Percentiles rank a stretch among this genome's conserved stretches.
Conservation (phyloP, 2,329 filamentous ascomycete species). For the Simplicillium sp. region DNA sequence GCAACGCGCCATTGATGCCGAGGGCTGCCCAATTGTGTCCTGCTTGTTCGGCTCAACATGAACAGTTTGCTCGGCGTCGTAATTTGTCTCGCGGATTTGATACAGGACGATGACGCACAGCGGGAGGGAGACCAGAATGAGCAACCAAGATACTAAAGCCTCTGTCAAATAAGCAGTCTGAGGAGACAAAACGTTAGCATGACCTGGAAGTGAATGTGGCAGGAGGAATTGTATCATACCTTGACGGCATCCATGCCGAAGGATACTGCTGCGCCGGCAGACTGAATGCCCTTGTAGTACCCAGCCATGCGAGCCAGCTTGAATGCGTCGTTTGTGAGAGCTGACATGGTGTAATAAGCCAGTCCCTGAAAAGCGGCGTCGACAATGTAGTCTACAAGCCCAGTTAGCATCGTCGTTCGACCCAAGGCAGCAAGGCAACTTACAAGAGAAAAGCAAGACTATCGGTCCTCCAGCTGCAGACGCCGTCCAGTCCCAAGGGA, state of each 20-base stretch:
- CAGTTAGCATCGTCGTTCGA: slow-evolving; percentile 55
- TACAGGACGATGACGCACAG: too few species aligned
- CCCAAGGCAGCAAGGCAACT: slow-evolving; percentile 50
- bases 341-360: slow-evolving; percentile 65
- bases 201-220: too few species aligned
- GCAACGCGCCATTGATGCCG: too few species aligned
- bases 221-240: slow-evolving; percentile 7
- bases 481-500: slow-evolving; percentile 17
- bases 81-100: too few species aligned
- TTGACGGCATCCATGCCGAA: slow-evolving; percentile 24
- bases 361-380: slow-evolving; percentile 34
- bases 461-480: slow-evolving; percentile 14
- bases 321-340: slow-evolving; percentile 63
- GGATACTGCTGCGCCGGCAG: slow-evolving; percentile 54
- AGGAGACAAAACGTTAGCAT: too few species aligned
- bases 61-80: too few species aligned
- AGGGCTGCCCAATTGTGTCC: too few species aligned
- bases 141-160: too few species aligned
- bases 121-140: too few species aligned
- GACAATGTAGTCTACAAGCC: slow-evolving; percentile 31
- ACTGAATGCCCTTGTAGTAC: slow-evolving; percentile 77
- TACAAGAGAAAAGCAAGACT: slow-evolving; percentile 13
- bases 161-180: too few species aligned
- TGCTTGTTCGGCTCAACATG: too few species aligned
- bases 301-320: slow-evolving; percentile 67